Evolutionary conservation across 805 yeast species (phyloP).

Genomic region (Brettanomyces anomalus): DNA sequence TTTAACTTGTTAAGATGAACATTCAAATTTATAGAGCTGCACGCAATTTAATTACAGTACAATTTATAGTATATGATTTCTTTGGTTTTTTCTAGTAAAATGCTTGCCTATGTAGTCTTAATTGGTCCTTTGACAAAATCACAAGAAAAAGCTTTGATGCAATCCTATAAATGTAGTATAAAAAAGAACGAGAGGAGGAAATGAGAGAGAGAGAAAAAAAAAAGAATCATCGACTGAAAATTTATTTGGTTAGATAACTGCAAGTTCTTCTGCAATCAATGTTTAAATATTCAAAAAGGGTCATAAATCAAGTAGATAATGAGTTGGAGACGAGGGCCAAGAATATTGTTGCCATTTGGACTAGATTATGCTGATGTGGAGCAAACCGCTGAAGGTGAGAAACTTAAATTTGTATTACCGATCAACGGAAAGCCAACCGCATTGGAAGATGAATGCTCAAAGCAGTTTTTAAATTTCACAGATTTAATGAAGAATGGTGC

Average conservation of each 20-base stretch:
- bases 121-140: no score
- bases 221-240: not conserved
- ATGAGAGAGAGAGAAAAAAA: not conserved
- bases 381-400: slow-evolving; percentile 27
- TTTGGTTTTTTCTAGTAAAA: no score
- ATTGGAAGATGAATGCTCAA: slow-evolving; percentile 42
- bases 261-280: not conserved
- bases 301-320: slow-evolving; percentile 21
- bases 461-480: slow-evolving; percentile 45
- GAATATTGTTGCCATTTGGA: slow-evolving; percentile 57
- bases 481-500: slow-evolving; percentile 55
- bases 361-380: slow-evolving; percentile 55
- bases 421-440: slow-evolving; percentile 50
- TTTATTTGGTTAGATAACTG: not conserved
- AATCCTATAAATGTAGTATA: no score
- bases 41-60: not conserved
- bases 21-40: not conserved
- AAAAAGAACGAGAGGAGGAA: no score
- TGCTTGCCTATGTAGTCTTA: no score
- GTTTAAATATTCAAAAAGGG: not conserved
- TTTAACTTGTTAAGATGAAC: not conserved
- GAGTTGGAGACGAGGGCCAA: slow-evolving; percentile 45
- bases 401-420: slow-evolving; percentile 42
- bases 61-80: no score
- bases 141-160: no score